Base-by-base conservation (phyloP, 2,329 filamentous ascomycete species). In the Zelopaecilomyces penicillatus region DNA sequence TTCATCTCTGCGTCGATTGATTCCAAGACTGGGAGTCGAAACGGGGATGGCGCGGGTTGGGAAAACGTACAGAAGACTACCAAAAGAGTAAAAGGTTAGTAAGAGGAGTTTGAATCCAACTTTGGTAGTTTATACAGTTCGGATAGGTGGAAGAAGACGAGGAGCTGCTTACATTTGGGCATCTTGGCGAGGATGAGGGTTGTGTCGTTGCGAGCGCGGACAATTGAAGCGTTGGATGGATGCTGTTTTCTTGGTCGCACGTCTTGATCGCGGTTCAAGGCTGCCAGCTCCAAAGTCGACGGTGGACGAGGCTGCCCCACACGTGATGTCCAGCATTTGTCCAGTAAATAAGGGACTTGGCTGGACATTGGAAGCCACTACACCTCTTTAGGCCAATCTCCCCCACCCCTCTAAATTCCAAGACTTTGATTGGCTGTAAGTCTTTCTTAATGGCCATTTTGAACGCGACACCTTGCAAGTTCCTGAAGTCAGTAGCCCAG, bases 91-190 rank as follows among this genome's bases (percentile, higher is more conserved):
- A 39, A 46, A 50, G 49, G 50, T 57, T 53, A 55, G 65, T 71
- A 64, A 73, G 65, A 50, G 54, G 41, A 9, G 36, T 19, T 19
- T 19, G 19, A 44, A 8, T 33, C 26, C 31, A 42, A 27, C 19
- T 19, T 19, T 19, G 19, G 19, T 19, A 19, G 19, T 19, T 19
- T 19, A 19, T 19, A 19, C 41, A 30, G 28, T 44, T 42, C 30
- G 33, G 49, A 48, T 50, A 38, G 41, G 37, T 28, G 50, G 48
- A 29, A 28, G 30, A 28, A 12, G 35, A 35, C 4, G 26, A 77
- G 19, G 27, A 12, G 38, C 3, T 5, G 76, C 83, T 78, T 78
- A 91, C 88, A 93, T 77, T 91, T 91, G 48, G 85, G 87, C 87
- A 93, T 91, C 53, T 75, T 85, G 73, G 38, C 50, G 44, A 33